These are phyloP conservation scores for Alternaria sp. DNA, from an alignment of 2,329 filamentous ascomycete genomes.

Conservation along the genomic window DNA sequence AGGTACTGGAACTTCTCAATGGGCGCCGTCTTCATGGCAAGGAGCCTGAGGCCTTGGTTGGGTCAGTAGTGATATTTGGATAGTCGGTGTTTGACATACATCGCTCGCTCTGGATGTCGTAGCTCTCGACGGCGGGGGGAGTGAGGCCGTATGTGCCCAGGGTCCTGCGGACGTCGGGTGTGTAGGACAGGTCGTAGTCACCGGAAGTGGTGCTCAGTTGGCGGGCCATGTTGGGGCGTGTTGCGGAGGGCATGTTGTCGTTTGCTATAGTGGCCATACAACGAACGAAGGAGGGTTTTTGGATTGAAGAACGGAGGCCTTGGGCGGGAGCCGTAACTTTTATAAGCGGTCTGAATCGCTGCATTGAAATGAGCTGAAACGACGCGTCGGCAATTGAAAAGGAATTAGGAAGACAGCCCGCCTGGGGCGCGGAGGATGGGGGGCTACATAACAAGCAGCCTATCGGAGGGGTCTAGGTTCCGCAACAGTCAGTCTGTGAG, in stretches of 20 bases:
- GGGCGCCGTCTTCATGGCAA: constrained; percentile 69
- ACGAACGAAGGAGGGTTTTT: constrained; percentile 23
- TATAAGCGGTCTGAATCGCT: constrained; percentile 41
- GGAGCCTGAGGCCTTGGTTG: constrained; percentile 74
- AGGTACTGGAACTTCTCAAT: constrained; percentile 88
- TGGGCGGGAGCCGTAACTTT: constrained; percentile 39
- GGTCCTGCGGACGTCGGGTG: constrained; percentile 57
- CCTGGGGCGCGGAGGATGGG: constrained; percentile 23
- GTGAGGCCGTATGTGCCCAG: constrained; percentile 60
- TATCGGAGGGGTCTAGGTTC: constrained; percentile 34
- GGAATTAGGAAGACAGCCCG: constrained; percentile 34
- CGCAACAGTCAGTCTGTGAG: constrained; percentile 16
- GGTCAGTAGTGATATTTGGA: constrained; percentile 7
- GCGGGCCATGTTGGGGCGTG: constrained; percentile 46
- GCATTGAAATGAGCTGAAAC: constrained; percentile 44
- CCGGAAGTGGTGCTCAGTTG: constrained; percentile 51
- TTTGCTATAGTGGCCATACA: constrained; percentile 44
- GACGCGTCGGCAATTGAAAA: constrained; percentile 39
- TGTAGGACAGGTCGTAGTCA: constrained; percentile 59
- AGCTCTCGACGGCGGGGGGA: constrained; percentile 58
- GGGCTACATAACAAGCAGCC: constrained; percentile 22
- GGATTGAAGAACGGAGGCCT: constrained; percentile 23
- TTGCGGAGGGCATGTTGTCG: constrained; percentile 44
- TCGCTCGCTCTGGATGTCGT: constrained; percentile 57
- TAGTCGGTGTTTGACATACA: constrained; percentile 51